phyloP scores from a whole-genome alignment of 2,329 filamentous ascomycete species.

The Alternaria consortialis region DNA sequence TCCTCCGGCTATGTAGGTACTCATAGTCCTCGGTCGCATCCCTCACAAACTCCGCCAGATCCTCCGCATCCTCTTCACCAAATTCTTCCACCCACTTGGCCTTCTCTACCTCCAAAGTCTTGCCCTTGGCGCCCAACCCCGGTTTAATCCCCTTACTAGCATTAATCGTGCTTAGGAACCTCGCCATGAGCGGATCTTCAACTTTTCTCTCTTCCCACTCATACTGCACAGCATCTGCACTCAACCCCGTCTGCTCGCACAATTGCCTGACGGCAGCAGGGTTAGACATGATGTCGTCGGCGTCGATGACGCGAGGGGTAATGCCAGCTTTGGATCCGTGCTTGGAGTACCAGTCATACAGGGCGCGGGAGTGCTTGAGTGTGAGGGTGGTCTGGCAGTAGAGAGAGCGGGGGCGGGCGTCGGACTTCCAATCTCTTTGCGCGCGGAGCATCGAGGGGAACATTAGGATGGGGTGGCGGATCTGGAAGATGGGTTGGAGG shows the following conservation, averaged over 20 bases:
- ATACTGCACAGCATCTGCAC: constrained; percentile 22
- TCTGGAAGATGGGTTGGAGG: constrained; percentile 28
- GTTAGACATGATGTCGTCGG: constrained; percentile 27
- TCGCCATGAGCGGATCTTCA: constrained; percentile 7
- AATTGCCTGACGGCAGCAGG: constrained; percentile 17
- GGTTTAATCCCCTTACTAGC: constrained; percentile 19
- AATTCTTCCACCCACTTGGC: constrained; percentile 23
- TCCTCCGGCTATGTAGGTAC: constrained; percentile 11
- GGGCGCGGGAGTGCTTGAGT: neutral
- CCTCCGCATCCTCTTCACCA: constrained; percentile 14
- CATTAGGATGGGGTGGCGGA: constrained; percentile 26
- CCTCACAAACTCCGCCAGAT: constrained; percentile 10
- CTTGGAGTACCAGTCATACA: constrained; percentile 26
- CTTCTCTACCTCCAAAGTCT: constrained; percentile 19
- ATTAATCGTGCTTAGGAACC: constrained; percentile 17
- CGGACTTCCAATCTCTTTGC: neutral
- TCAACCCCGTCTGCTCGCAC: constrained; percentile 16
- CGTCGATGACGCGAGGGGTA: constrained; percentile 22
- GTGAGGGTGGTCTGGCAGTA: neutral
- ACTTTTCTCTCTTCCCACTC: constrained; percentile 20
- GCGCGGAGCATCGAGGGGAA: constrained; percentile 27
- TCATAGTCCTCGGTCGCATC: constrained; percentile 26
- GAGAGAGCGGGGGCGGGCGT: neutral
- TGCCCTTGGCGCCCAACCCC: constrained; percentile 9
- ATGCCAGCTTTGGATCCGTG: neutral